Evolutionary conservation across 176 grass and related monocot species (phyloP).

Genomic region (Eleusine coracana): DNA sequence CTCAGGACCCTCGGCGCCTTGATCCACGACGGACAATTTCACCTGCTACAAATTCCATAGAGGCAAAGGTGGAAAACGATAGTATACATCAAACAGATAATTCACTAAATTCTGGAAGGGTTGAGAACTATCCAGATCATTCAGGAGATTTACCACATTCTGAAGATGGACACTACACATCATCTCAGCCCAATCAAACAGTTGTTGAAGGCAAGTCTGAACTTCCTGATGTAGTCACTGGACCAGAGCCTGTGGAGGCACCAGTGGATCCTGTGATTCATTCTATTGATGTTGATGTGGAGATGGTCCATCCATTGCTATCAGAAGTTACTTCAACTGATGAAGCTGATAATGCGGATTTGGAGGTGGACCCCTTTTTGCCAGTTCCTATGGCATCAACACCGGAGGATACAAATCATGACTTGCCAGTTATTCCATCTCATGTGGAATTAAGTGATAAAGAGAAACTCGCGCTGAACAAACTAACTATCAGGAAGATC

Average conservation of each 20-base stretch:
- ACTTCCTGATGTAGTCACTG: slow-evolving; percentile 36
- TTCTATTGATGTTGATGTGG: slow-evolving; percentile 44
- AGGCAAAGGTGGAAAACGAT: slow-evolving; percentile 49
- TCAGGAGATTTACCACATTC: slow-evolving; percentile 39
- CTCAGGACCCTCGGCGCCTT: slow-evolving; percentile 95
- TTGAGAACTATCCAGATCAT: slow-evolving; percentile 50
- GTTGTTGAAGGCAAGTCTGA: slow-evolving; percentile 42
- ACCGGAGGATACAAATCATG: slow-evolving; percentile 70
- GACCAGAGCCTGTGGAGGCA: slow-evolving; percentile 35
- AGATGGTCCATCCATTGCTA: slow-evolving; percentile 56
- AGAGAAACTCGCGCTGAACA: slow-evolving; percentile 58
- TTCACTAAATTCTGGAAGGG: slow-evolving; percentile 41
- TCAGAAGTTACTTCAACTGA: slow-evolving; percentile 55
- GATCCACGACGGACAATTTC: slow-evolving; percentile 83
- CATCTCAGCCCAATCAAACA: slow-evolving; percentile 34
- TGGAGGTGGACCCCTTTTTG: slow-evolving; percentile 67
- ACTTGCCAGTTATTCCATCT: slow-evolving; percentile 67
- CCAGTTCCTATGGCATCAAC: slow-evolving; percentile 34
- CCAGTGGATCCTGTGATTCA: slow-evolving; percentile 26
- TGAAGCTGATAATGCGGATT: slow-evolving; percentile 54
- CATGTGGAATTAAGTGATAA: slow-evolving; percentile 69
- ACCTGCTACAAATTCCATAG: slow-evolving; percentile 41
- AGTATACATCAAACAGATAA: slow-evolving; percentile 44
- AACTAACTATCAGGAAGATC: slow-evolving; percentile 63
- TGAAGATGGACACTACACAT: slow-evolving; percentile 41